Base-by-base conservation (phyloP, 192 early-diverging fungal species). In the Coemansia sp. region DNA sequence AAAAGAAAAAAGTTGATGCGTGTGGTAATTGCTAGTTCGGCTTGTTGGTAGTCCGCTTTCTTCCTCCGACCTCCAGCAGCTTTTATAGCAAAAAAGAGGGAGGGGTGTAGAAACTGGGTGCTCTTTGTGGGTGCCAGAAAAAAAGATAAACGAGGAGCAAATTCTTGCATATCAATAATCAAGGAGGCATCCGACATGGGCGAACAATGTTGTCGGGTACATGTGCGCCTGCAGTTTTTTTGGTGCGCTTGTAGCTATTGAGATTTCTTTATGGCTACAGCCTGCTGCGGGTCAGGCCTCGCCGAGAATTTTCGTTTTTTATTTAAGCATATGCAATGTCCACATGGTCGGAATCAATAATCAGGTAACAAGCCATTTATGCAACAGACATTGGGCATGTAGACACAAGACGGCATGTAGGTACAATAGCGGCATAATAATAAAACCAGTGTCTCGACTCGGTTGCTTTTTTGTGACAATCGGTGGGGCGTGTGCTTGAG, bases 291-390 rank as follows among this genome's bases (percentile, higher is more conserved):
- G 20, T 23, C 52, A 14, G 27, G 52, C 23, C 29, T 54, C 41
- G 16, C 41, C 41, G 41, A 45, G 41, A 13, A 45, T n/a, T n/a
- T 45, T 13, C 41, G 14, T n/a, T 45, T 45, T 45, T 16, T 45
- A 50, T 37, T 51, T 61, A 49, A 50, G 47, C 60, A 50, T 61
- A 61, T 61, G 60, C 60, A 61, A 27, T 51, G 60, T 39, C 23
- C 27, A 61, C 60, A 61, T 61, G 60, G 32, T 47, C 60, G 51
- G 51, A 29, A 61, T 61, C 60, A 61, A 61, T 61, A 61, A 61
- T 61, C 47, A 61, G 37, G 60, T 51, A 61, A 9, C 26, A 49
- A 13, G 47, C 48, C 60, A 61, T 61, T 61, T 61, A 61, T 61
- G 60, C 60, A 61, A 14, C 14, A 41, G 24, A 27, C 24, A 51